A percentile compares a stretch with the other conserved stretches of the same genome.
Conservation (phyloP, 139 green algal species). For the Haematococcus lacustris region DNA sequence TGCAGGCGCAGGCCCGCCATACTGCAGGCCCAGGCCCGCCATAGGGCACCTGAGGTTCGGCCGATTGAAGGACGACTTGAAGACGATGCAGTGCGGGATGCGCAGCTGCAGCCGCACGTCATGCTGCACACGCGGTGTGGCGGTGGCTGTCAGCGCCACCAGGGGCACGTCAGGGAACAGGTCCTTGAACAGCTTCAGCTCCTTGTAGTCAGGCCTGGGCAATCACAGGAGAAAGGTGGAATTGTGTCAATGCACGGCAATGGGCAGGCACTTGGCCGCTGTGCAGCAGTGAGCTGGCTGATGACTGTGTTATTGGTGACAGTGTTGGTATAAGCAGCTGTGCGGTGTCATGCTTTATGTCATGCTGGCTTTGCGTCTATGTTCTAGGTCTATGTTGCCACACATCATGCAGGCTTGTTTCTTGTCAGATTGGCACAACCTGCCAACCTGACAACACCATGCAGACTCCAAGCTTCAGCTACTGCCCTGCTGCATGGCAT, state of each 20-base stretch:
- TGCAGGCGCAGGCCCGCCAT: background rate
- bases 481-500: no score
- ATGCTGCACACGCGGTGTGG: constrained; percentile 53
- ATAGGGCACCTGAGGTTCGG: constrained; percentile 78
- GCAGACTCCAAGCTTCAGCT: no score
- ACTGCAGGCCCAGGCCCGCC: background rate
- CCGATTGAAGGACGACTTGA: constrained; percentile 89
- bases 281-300: background rate
- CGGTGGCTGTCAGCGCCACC: constrained; percentile 76
- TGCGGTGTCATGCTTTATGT: no score
- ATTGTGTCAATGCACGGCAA: no score
- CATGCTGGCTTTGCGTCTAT: no score
- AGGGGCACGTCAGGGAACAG: constrained; percentile 53
- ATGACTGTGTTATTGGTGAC: no score
- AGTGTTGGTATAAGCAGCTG: no score
- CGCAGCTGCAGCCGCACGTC: constrained; percentile 52
- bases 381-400: no score
- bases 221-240: no score
- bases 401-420: no score
- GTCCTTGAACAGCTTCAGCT: constrained; percentile 70
- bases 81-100: constrained; percentile 60
- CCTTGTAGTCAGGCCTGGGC: constrained; percentile 65
- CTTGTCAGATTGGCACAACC: no score
- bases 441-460: no score
- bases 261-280: background rate